Conservation (phyloP, 176 grass and related monocot species). For the Alopecurus myosuroides region DNA sequence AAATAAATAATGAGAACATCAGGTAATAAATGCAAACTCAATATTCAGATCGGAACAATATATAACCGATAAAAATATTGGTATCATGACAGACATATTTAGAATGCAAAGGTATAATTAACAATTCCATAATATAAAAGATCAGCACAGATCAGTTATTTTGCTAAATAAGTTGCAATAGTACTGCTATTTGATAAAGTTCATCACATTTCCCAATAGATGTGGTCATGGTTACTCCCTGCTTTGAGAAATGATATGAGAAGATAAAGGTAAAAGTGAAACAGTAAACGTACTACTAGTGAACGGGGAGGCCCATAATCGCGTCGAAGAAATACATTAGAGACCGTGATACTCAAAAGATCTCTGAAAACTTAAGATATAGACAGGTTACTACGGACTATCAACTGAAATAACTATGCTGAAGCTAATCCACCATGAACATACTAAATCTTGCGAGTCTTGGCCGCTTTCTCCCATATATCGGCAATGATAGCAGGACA, state of each 20-base stretch:
- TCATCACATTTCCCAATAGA: neutral
- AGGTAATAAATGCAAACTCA: neutral
- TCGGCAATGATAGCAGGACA: neutral
- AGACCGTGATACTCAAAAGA: too few relatives aligned
- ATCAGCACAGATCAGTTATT: neutral
- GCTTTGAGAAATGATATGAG: neutral
- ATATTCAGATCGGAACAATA: neutral
- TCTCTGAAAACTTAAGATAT: neutral
- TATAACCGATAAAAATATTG: neutral
- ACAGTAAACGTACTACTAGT: neutral
- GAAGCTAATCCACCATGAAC: neutral
- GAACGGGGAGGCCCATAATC: neutral
- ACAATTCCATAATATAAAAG: neutral
- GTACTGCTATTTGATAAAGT: neutral
- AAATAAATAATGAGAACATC: too few relatives aligned
- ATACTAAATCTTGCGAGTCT: neutral
- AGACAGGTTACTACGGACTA: neutral
- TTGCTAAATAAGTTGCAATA: neutral
- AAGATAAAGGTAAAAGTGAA: neutral
- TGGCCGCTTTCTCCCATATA: neutral
- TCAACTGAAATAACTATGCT: neutral
- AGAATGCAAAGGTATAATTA: neutral
- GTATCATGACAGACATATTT: neutral
- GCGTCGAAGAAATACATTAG: neutral
- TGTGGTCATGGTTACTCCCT: neutral